These are phyloP conservation scores for Chamaecyparis obtusa DNA, from an alignment of 75 land plant genomes.

Conservation along the genomic window DNA sequence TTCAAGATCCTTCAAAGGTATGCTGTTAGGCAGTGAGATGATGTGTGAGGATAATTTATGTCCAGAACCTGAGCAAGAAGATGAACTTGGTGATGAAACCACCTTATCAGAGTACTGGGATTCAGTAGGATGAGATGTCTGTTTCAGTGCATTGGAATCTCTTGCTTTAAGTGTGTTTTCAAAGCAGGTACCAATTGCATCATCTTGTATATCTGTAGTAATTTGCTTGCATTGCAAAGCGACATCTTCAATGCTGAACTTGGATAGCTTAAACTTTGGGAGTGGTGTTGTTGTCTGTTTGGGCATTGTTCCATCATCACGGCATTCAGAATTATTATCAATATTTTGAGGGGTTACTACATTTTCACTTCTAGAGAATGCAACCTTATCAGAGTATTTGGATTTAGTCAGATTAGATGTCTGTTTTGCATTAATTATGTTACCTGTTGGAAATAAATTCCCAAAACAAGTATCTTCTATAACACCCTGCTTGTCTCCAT, in stretches of 20 bases:
- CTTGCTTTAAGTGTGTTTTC: neutral
- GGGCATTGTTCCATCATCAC: neutral
- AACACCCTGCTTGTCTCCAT: neutral
- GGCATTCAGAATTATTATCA: neutral
- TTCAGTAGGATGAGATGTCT: neutral
- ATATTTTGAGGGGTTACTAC: neutral
- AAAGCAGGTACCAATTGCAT: neutral
- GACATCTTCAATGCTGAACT: neutral
- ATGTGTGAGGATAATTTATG: constrained; percentile 2
- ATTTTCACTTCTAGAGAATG: neutral
- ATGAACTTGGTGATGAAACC: neutral
- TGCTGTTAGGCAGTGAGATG: neutral
- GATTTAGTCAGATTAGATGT: neutral
- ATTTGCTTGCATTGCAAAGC: neutral
- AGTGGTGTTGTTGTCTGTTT: neutral
- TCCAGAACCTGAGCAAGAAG: constrained; percentile 3
- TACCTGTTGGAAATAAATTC: neutral
- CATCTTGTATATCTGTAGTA: neutral
- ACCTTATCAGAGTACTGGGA: neutral
- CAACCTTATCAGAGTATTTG: neutral
- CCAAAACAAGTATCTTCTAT: neutral
- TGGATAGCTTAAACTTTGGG: neutral
- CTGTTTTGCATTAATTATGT: neutral
- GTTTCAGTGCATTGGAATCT: neutral
- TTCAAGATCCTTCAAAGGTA: neutral